Evolutionary conservation across 768 basidiomycete genomes (phyloP).

Genomic region (Mycena vitilis): DNA sequence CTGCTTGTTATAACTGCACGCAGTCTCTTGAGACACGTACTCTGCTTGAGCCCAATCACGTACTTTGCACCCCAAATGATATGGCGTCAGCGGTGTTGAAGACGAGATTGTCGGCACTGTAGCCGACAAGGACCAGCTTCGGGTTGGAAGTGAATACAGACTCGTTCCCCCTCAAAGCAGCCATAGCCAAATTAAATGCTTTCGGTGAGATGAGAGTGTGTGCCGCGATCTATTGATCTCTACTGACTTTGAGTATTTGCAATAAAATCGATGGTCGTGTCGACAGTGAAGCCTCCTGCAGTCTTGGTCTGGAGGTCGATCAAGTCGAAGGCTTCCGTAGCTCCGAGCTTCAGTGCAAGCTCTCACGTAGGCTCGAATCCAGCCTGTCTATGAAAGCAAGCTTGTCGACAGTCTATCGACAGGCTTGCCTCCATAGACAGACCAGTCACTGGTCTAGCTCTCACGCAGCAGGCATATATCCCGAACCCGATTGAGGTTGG

Average conservation of each 20-base stretch:
- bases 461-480: too few relatives aligned
- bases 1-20: conserved; percentile 14
- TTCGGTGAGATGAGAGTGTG: background rate
- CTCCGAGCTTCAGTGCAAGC: conserved; percentile 40
- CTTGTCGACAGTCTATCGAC: too few relatives aligned
- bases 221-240: background rate
- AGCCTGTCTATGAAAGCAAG: too few relatives aligned
- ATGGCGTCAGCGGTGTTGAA: conserved; percentile 21
- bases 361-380: conserved; percentile 36
- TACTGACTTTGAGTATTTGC: conserved; percentile 36
- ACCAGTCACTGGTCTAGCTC: too few relatives aligned
- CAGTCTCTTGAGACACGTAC: background rate
- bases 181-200: conserved; percentile 29
- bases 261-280: conserved; percentile 41
- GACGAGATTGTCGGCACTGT: conserved; percentile 26
- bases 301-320: conserved; percentile 32
- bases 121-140: conserved; percentile 21
- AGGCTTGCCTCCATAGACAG: too few relatives aligned
- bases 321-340: conserved; percentile 35
- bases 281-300: conserved; percentile 32
- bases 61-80: conserved; percentile 21
- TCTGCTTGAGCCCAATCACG: background rate
- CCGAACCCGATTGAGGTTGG: too few relatives aligned
- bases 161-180: conserved; percentile 26
- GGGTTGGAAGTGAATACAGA: conserved; percentile 18